Evolutionary conservation across 2,329 filamentous ascomycete genomes (phyloP).

Genomic region (Fusarium chlamydosporum): DNA sequence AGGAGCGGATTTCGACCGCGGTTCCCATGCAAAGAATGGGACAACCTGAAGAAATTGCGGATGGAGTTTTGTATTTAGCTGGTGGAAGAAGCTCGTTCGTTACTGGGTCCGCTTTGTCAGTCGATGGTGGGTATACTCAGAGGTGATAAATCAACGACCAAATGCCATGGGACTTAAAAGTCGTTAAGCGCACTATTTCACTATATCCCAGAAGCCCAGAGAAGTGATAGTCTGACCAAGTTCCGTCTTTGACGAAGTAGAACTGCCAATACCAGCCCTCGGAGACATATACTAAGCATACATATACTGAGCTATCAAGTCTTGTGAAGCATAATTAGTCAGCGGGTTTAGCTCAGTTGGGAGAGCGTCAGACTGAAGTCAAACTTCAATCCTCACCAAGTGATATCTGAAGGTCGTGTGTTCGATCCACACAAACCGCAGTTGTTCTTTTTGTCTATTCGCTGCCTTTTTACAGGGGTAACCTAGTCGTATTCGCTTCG

Average conservation of each 20-base stretch:
- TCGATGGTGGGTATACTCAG: conserved; percentile 42
- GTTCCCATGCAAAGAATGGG: conserved; percentile 52
- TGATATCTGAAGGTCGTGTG: conserved; percentile 37
- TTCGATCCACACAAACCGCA: conserved; percentile 39
- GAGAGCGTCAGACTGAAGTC: conserved; percentile 37
- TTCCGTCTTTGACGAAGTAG: too few relatives aligned
- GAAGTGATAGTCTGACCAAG: too few relatives aligned
- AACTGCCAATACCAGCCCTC: too few relatives aligned
- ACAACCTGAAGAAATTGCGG: conserved; percentile 50
- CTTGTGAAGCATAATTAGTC: not conserved
- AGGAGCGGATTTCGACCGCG: conserved; percentile 34
- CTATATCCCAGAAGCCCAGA: too few relatives aligned
- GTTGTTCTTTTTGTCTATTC: not conserved
- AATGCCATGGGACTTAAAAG: too few relatives aligned
- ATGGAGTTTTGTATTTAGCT: conserved; percentile 50
- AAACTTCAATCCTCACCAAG: conserved; percentile 32
- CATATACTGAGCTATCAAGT: accelerated
- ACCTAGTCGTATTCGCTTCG: too few relatives aligned
- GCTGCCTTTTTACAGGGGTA: too few relatives aligned
- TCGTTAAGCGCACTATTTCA: too few relatives aligned
- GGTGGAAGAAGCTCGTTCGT: conserved; percentile 46
- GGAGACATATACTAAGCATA: too few relatives aligned
- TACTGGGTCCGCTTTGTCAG: conserved; percentile 38
- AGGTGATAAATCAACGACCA: conserved; percentile 7
- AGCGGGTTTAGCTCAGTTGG: conserved; percentile 39